Evolutionary conservation across 2,329 filamentous ascomycete species (phyloP), one percentile per base, ranked within the genome.

Genomic region (Epichloe gansuensis): DNA sequence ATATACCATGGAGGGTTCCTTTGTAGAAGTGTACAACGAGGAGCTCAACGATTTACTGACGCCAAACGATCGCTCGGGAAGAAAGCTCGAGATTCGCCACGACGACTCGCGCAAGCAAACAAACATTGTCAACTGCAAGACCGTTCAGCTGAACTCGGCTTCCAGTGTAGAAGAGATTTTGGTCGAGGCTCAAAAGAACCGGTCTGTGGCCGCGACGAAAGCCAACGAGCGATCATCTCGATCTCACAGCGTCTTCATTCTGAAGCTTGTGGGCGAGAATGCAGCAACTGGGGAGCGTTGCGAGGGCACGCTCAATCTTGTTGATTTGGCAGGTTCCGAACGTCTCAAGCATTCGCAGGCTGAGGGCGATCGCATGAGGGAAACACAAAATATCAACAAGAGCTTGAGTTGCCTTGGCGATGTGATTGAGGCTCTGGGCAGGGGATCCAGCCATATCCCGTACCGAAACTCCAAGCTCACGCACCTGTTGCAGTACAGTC

Each of bases 21-120:
- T 98, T 63, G 83, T 97, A 13, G 93, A 98, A 65, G 93, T 98
- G 5, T 98, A 98, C 78, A 97, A 98, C 57, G 93, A 98, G 66
- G 93, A 94, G 56, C 77, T 98, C 57, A 90, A 96, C 65, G 93
- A 98, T 66, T 72, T 98, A 13, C 78, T 98, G 12, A 72, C 72
- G 0, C 69, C 75, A 1, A 66, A 66, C 45, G 68, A 73, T 3
- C 80, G 85, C 0, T 83, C 85, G 52, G 77, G 84, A 21, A 88
- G 86, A 70, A 95, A 88, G 70, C 85, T 91, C 48, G 88, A 95
- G 61, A 91, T 96, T 54, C 82, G 87, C 2, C 93, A 97, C 59
- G 91, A 97, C 62, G 81, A 89, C 43, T 72, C 76, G 38, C 87
- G 84, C 60, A 88, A 88, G 70, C 86, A 89, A 66, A 96, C 91